Evolutionary conservation across 2,329 filamentous ascomycete genomes (phyloP).

Genomic region (Rhynchosporium agropyri): DNA sequence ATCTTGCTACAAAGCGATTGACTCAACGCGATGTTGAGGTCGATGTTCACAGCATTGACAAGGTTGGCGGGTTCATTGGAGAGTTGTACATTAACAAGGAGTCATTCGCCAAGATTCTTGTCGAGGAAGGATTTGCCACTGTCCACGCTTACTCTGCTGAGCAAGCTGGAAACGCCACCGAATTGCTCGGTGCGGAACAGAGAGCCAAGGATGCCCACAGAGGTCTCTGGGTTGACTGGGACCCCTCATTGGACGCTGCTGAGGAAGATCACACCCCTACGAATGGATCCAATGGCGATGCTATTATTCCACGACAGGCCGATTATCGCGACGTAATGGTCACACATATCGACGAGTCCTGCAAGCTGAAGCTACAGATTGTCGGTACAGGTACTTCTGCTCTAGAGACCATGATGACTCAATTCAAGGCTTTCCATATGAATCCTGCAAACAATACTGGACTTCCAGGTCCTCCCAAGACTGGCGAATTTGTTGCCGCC

Average conservation of each 20-base stretch:
- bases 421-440: slow-evolving; percentile 89
- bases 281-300: slow-evolving; percentile 56
- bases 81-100: slow-evolving; percentile 92
- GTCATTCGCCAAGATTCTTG: slow-evolving; percentile 89
- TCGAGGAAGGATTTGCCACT: slow-evolving; percentile 90
- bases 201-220: slow-evolving; percentile 87
- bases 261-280: slow-evolving; percentile 56
- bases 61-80: slow-evolving; percentile 96
- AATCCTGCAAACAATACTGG: slow-evolving; percentile 78
- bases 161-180: slow-evolving; percentile 85
- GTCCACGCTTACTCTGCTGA: slow-evolving; percentile 96
- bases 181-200: slow-evolving; percentile 85
- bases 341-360: slow-evolving; percentile 83
- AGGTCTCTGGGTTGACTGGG: slow-evolving; percentile 92
- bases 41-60: slow-evolving; percentile 92
- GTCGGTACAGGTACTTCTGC: slow-evolving; percentile 84
- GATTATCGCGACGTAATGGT: slow-evolving; percentile 95
- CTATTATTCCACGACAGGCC: slow-evolving; percentile 63
- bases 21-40: slow-evolving; percentile 96
- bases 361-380: slow-evolving; percentile 87
- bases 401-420: slow-evolving; percentile 83
- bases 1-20: slow-evolving; percentile 84
- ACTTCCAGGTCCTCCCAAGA: slow-evolving; percentile 77
- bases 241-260: slow-evolving; percentile 80
- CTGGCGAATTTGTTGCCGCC: slow-evolving; percentile 88